Evolutionary conservation across 495 filamentous ascomycete genomes (phyloP).

Genomic region (Trichocladium antarcticum): DNA sequence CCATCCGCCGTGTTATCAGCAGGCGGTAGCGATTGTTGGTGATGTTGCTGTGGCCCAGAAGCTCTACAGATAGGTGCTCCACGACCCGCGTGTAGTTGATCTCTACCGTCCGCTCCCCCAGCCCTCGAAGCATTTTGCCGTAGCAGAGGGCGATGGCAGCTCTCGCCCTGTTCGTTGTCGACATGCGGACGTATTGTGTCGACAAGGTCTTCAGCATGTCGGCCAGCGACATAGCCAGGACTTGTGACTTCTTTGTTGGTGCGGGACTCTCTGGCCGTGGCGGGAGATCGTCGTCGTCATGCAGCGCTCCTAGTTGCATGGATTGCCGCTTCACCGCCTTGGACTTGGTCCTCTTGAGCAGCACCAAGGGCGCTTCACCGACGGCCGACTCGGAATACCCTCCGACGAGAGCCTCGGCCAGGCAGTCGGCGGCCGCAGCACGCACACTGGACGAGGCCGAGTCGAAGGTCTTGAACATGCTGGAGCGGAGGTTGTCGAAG

Average conservation of each 20-base stretch:
- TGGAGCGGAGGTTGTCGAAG: slow-evolving; percentile 71
- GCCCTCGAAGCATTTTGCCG: slow-evolving; percentile 58
- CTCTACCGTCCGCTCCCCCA: slow-evolving; percentile 70
- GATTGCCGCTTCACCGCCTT: slow-evolving; percentile 58
- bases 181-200: slow-evolving; percentile 64
- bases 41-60: slow-evolving; percentile 66
- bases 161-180: slow-evolving; percentile 68
- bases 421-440: slow-evolving; percentile 76
- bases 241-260: slow-evolving; percentile 52
- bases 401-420: slow-evolving; percentile 68
- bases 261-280: slow-evolving; percentile 65
- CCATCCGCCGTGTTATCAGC: slow-evolving; percentile 72
- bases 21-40: slow-evolving; percentile 79
- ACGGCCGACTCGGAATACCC: slow-evolving; percentile 56
- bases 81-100: slow-evolving; percentile 68
- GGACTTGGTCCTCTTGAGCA: slow-evolving; percentile 64
- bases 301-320: slow-evolving; percentile 34
- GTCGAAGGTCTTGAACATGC: slow-evolving; percentile 77
- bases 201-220: slow-evolving; percentile 78
- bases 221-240: slow-evolving; percentile 60
- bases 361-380: slow-evolving; percentile 43
- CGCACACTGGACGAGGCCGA: slow-evolving; percentile 60
- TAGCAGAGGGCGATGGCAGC: slow-evolving; percentile 84
- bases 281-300: slow-evolving; percentile 65
- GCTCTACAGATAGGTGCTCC: slow-evolving; percentile 66